A percentile compares a stretch with the other conserved stretches of the same genome.
Conservation (phyloP, 2,329 filamentous ascomycete genomes). For the Aspergillus tamarii region DNA sequence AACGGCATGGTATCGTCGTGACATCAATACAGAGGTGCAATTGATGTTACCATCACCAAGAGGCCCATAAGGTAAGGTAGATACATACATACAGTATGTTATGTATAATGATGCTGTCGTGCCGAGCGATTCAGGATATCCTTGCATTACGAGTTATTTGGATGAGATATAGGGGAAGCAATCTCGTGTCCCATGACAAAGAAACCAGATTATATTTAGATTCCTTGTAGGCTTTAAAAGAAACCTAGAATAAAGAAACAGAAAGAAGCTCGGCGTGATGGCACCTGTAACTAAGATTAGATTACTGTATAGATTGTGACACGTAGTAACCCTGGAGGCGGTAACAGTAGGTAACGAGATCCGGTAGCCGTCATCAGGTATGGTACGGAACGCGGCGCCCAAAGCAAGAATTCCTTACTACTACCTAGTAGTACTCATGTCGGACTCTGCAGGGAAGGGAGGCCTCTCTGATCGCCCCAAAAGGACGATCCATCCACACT, state of each 20-base stretch:
- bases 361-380: background rate
- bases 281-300: background rate
- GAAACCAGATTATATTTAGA: background rate
- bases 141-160: background rate
- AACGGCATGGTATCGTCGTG: background rate
- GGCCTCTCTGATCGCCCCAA: conserved; percentile 29
- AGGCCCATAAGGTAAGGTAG: background rate
- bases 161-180: background rate
- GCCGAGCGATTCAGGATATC: background rate
- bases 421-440: conserved; percentile 11
- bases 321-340: background rate
- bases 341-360: background rate
- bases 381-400: background rate
- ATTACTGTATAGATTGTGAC: background rate
- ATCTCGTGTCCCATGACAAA: background rate
- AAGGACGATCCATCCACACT: conserved; percentile 28
- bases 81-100: background rate
- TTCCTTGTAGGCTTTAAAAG: background rate
- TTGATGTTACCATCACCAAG: background rate
- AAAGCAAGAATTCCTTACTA: background rate
- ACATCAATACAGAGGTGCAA: background rate
- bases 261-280: background rate
- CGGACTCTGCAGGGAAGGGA: conserved; percentile 24
- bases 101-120: background rate
- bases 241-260: background rate